Evolutionary conservation across 2,329 filamentous ascomycete genomes (phyloP), one percentile per base, ranked within the genome.

Genomic region (Diaporthe citrichinensis): DNA sequence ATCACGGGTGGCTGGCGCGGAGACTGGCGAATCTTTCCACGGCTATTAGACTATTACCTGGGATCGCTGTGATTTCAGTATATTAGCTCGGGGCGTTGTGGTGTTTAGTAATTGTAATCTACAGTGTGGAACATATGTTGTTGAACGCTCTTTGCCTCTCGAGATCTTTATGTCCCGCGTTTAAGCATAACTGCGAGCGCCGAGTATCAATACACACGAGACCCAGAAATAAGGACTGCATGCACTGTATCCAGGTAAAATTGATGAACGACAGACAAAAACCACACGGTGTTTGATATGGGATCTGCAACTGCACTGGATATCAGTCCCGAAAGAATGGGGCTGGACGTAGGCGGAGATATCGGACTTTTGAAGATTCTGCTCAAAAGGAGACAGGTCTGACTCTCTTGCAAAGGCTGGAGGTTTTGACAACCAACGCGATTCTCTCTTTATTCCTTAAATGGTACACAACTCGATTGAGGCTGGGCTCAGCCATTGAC

Each of bases 31-130:
- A 34, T 58, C 17, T 55, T 68, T 36, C 36, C 2, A 55, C 41
- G 49, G 25, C 23, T 41, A 39, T 31, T 69, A 69, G 65, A 69
- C 36, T 69, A 23, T 34, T 31, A n/a, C n/a, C n/a, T 6, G 65
- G 65, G 23, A n/a, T 17, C 20, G n/a, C 9, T 28, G 12, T 25
- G 31, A 51, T 36, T 14, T 51, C 31, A 39, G 17, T 4, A 28
- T 7, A 1, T 20, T 39, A 34, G 65, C 31, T 53, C 20, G 31
- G 23, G 65, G 46, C 49, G 65, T 69, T 41, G 20, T 20, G 65
- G 34, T 55, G 46, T 55, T 41, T 3, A 41, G 4, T 53, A 28
- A 36, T 39, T 39, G 34, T 69, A 69, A 31, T 69, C 6, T 20
- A n/a, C 28, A 39, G 65, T 12, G 20, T 23, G 31, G 31, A 25